phyloP scores from a whole-genome alignment of 2,329 filamentous ascomycete species.

The Thermochaetoides dissita region DNA sequence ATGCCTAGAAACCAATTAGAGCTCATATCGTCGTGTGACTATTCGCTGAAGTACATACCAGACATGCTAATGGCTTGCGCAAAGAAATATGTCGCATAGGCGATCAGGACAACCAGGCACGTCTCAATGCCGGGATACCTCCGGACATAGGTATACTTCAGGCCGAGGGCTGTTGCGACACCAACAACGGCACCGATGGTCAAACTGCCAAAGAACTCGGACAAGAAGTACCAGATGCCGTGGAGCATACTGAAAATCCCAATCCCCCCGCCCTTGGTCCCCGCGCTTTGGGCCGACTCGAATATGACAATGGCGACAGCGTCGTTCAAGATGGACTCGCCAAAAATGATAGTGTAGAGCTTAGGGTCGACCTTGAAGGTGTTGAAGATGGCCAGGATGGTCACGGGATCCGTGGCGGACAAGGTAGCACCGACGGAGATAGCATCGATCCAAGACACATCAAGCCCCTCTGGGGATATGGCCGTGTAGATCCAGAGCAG shows the following conservation, averaged over 20 bases:
- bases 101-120: conserved; percentile 81
- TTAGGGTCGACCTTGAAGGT: conserved; percentile 98
- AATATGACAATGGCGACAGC: conserved; percentile 97
- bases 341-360: conserved; percentile 96
- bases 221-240: conserved; percentile 84
- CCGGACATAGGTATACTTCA: conserved; percentile 91
- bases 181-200: conserved; percentile 79
- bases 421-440: conserved; percentile 93
- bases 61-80: conserved; percentile 93
- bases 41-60: conserved; percentile 40
- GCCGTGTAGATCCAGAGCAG: conserved; percentile 82
- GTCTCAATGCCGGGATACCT: conserved; percentile 94
- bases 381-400: conserved; percentile 96
- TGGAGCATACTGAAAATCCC: conserved; percentile 76
- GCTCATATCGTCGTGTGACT: neutral
- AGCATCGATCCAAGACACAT: conserved; percentile 85
- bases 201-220: conserved; percentile 90
- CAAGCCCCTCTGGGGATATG: conserved; percentile 70
- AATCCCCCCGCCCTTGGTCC: conserved; percentile 57
- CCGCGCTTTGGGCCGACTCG: conserved; percentile 85
- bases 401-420: conserved; percentile 93
- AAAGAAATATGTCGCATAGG: conserved; percentile 95
- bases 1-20: conserved; percentile 49
- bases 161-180: conserved; percentile 68
- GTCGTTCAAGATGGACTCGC: conserved; percentile 95